Evolutionary conservation across 2,329 filamentous ascomycete genomes (phyloP).

Genomic region (Calycina herbarum): DNA sequence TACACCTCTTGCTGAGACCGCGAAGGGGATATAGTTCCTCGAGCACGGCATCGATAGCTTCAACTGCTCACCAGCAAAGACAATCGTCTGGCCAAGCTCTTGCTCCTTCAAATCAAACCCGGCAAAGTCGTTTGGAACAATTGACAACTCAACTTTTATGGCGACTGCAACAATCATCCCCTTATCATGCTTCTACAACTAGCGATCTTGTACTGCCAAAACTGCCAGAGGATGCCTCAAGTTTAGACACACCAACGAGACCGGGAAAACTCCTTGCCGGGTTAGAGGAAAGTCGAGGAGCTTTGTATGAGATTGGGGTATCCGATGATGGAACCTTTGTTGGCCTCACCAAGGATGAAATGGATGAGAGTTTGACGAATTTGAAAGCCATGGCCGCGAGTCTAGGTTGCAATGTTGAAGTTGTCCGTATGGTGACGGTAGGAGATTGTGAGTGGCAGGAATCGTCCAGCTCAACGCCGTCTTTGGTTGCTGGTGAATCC

Average conservation of each 20-base stretch:
- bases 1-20: conserved; percentile 82
- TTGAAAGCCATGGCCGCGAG: conserved; percentile 89
- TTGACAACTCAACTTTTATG: conserved; percentile 93
- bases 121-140: conserved; percentile 83
- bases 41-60: conserved; percentile 60
- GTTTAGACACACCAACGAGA: conserved; percentile 48
- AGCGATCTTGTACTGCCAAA: conserved; percentile 73
- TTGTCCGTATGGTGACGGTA: conserved; percentile 79
- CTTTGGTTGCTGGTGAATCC: conserved; percentile 13
- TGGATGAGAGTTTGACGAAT: conserved; percentile 86
- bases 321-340: conserved; percentile 91
- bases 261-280: conserved; percentile 68
- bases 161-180: conserved; percentile 92
- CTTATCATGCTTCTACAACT: conserved; percentile 80
- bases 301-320: conserved; percentile 94
- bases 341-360: conserved; percentile 84
- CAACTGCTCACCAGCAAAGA: conserved; percentile 33
- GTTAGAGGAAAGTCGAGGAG: conserved; percentile 88
- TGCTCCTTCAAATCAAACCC: conserved; percentile 56
- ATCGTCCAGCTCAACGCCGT: background rate
- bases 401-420: conserved; percentile 80
- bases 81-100: conserved; percentile 24
- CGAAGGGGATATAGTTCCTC: conserved; percentile 71
- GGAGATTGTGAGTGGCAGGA: conserved; percentile 75
- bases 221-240: conserved; percentile 63